Evolutionary conservation across 148 eudicot species (phyloP).

Genomic region (Camellia granthamiana): DNA sequence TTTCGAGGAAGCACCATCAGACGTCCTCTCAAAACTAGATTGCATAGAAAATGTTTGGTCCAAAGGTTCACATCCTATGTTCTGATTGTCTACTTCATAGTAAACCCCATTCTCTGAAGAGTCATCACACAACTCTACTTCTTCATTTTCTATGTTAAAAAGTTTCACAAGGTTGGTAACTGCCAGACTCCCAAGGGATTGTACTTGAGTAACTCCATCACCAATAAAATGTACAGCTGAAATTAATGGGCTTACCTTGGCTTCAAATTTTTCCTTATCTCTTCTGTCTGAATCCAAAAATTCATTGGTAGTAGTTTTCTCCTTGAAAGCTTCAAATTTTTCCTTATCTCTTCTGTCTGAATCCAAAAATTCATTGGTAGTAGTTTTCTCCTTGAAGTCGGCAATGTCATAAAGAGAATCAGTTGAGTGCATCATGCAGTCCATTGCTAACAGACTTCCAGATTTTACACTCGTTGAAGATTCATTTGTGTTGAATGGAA

Average conservation of each 20-base stretch:
- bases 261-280: conserved; percentile 47
- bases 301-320: neutral
- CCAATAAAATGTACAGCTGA: conserved; percentile 86
- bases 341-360: conserved; percentile 16
- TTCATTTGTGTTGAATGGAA: conserved; percentile 9
- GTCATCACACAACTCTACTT: conserved; percentile 41
- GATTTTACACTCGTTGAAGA: conserved; percentile 11
- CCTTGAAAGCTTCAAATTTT: conserved; percentile 45
- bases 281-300: conserved; percentile 2
- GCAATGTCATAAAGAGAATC: conserved; percentile 15
- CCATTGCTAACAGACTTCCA: conserved; percentile 1
- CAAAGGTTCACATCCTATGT: conserved; percentile 28
- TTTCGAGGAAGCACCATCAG: conserved; percentile 61
- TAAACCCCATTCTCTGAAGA: conserved; percentile 40
- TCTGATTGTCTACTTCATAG: conserved; percentile 41
- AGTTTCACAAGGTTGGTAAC: conserved; percentile 73
- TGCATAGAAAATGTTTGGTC: conserved; percentile 60
- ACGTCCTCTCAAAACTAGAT: conserved; percentile 66
- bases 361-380: neutral
- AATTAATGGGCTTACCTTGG: conserved; percentile 61
- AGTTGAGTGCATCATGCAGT: neutral
- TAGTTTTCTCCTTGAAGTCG: conserved; percentile 6
- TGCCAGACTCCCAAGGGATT: conserved; percentile 85
- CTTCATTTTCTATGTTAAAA: conserved; percentile 70
- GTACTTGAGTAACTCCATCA: conserved; percentile 93